Evolutionary conservation across 2,329 filamentous ascomycete genomes (phyloP).

Genomic region (Beauveria scarabaeidicola): DNA sequence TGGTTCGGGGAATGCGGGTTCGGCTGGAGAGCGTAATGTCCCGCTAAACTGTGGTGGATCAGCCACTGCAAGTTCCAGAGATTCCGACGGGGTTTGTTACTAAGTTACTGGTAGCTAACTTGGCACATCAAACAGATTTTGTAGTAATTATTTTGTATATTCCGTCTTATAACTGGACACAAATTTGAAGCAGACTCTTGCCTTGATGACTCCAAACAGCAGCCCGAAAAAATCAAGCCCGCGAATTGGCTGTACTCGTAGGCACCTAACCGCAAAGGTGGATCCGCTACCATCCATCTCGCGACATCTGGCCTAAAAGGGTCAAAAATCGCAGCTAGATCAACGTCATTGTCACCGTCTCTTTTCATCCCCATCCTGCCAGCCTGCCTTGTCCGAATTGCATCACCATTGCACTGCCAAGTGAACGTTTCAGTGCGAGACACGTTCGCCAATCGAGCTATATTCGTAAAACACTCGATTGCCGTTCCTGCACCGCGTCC

Average conservation of each 20-base stretch:
- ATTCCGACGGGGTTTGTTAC: too few species aligned
- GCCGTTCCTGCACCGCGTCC: background rate
- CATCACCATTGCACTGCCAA: background rate
- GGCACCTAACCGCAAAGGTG: background rate
- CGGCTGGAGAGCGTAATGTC: too few species aligned
- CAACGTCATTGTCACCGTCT: conserved; percentile 5
- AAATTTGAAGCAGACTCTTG: too few species aligned
- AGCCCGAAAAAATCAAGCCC: too few species aligned
- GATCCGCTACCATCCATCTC: conserved; percentile 1
- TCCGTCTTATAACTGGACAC: too few species aligned
- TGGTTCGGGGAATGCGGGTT: too few species aligned
- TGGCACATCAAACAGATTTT: too few species aligned
- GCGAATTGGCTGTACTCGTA: background rate
- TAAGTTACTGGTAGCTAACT: too few species aligned
- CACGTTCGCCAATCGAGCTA: background rate
- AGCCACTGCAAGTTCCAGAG: too few species aligned
- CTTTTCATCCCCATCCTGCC: background rate
- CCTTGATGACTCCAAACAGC: too few species aligned
- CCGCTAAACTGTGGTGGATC: too few species aligned
- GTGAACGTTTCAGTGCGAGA: background rate
- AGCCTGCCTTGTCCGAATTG: background rate
- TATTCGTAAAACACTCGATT: background rate
- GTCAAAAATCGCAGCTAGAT: conserved; percentile 3
- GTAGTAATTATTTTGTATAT: too few species aligned
- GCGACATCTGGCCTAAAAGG: conserved; percentile 11